Evolutionary conservation across 2,329 filamentous ascomycete genomes (phyloP).

Genomic region (Colletotrichum sansevieriae): DNA sequence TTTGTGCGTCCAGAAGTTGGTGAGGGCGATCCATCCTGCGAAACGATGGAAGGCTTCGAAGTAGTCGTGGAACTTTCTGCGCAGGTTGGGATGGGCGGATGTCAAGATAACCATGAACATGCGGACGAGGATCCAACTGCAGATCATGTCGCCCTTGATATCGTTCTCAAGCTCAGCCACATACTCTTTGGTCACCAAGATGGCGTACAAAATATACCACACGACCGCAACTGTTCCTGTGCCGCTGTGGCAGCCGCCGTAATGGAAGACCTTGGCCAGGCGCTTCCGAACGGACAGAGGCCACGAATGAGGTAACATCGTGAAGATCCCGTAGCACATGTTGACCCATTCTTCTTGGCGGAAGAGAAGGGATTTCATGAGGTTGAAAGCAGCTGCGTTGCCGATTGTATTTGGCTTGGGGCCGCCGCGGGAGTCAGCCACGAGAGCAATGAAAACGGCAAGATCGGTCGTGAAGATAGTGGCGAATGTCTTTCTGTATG

Average conservation of each 20-base stretch:
- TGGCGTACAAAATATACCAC: conserved; percentile 60
- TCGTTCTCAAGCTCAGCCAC: conserved; percentile 48
- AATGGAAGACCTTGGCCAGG: conserved; percentile 64
- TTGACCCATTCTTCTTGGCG: conserved; percentile 68
- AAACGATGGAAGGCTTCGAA: conserved; percentile 81
- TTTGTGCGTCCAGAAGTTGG: conserved; percentile 73
- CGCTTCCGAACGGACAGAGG: conserved; percentile 62
- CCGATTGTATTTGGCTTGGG: conserved; percentile 43
- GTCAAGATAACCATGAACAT: conserved; percentile 71
- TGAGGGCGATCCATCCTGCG: conserved; percentile 75
- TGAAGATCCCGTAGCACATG: conserved; percentile 61
- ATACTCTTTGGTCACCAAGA: conserved; percentile 46
- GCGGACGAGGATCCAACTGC: conserved; percentile 69
- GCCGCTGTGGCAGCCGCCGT: conserved; percentile 64
- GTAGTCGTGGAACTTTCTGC: conserved; percentile 72
- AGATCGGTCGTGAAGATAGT: too few species aligned
- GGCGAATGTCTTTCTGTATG: too few species aligned
- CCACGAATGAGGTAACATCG: conserved; percentile 55
- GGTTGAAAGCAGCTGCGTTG: conserved; percentile 60
- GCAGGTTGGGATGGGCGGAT: conserved; percentile 73
- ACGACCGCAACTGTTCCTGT: conserved; percentile 61
- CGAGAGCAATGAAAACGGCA: too few species aligned
- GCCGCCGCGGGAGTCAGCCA: too few species aligned
- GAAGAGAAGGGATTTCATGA: conserved; percentile 62
- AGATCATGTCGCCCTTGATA: conserved; percentile 54